Evolutionary conservation across 345 rosid genomes (phyloP), one percentile per base, ranked within the genome.

Genomic region (Cardamine chenopodiifolia): DNA sequence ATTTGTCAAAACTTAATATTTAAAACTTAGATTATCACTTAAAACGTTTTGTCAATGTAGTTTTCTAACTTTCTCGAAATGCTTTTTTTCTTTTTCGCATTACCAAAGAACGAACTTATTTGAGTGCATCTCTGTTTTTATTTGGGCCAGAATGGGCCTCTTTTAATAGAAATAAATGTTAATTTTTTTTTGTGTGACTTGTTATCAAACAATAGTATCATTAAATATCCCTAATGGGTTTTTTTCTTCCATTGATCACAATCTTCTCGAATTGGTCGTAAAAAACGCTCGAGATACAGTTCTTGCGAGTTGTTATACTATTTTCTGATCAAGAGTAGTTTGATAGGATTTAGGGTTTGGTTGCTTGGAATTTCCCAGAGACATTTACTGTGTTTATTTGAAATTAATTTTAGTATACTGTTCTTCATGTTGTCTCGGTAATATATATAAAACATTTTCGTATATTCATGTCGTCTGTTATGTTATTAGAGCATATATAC

Each of bases 111-210:
- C 20, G 49, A 44, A 44, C 0, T 42, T 0, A 42, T 42, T 5
- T 54, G 34, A 15, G 3, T 65, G 12, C 18, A 6, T 34, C 12
- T 49, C 4, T n/a, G 7, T 4, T 10, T 1, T 17, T 42, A 19
- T 45, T 56, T 56, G 58, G 78, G 62, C 50, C n/a, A n/a, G 2
- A 23, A 14, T 58, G 72, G 72, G 59, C 66, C 50, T 42, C 32
- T 2, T 44, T 62, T 4, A 18, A 37, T 32, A 49, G 32, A 5
- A n/a, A 2, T 40, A 9, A 17, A 57, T 0, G n/a, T 12, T 17
- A 11, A n/a, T n/a, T 6, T 64, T 7, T 29, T 29, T 7, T 18
- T 29, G 22, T 66, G 48, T 14, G 8, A 57, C 62, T 57, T 17
- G 52, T 25, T 42, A 28, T 4, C 29, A 62, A 37, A 50, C 34